Evolutionary conservation across 495 filamentous ascomycete species (phyloP), one percentile per base, ranked within the genome.

Genomic region (Viridothelium virens): DNA sequence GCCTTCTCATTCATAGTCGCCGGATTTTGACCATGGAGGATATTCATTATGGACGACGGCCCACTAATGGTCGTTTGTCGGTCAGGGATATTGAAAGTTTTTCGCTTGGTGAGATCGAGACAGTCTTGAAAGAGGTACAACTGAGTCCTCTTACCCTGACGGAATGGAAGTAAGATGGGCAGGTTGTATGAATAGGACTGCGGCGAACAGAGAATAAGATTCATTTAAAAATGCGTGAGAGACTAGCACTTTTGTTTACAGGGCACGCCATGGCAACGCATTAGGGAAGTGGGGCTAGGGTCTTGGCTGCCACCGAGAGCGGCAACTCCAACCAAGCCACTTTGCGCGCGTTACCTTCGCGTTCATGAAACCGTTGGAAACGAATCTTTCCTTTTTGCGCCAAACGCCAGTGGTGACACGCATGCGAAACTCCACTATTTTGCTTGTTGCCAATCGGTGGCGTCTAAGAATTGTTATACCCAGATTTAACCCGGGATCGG

Each of bases 1-100:
- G 63, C 62, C 39, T 59, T 59, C 53, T 59, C 53, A 36, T 18
- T 59, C 53, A 59, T 59, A 31, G 25, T 36, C 18, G 53, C 53
- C 31, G 53, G 7, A 31, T 59, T 36, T 18, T 59, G 53, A 59
- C 53, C 31, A 36, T 14, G 53, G 7, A 59, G 31, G 53, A 31
- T 59, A 36, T 59, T 59, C 53, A 59, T 59, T 59, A 31, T 36
- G 53, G 25, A 7, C 18, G 48, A n/a, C 2, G 31, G 2, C 11
- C 6, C 25, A 14, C 5, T 36, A 14, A 14, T 5, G 31, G 31
- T 59, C 31, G 53, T 36, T 59, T 59, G 53, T 36, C 31, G 1
- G 31, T 10, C 53, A 33, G 53, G 7, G 14, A 25, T 25, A 25
- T 25, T 25, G 25, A 25, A 25, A 25, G 25, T 25, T 25, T 25